Evolutionary conservation across 345 rosid species (phyloP).

Genomic region (Lumnitzera littorea): DNA sequence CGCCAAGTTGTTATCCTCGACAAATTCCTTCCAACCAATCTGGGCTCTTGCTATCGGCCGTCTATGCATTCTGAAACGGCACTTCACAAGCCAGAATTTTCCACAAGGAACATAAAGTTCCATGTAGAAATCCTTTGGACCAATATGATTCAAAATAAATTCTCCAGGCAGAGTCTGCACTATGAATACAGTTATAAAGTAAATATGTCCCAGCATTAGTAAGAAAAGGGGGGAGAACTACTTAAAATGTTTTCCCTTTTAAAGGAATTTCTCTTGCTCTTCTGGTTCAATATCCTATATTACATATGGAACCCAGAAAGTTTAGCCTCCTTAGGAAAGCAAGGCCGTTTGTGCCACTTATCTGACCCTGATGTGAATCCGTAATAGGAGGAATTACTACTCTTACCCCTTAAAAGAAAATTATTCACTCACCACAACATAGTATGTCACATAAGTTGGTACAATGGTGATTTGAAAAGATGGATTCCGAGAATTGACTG

Average conservation of each 20-base stretch:
- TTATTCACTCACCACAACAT: neutral
- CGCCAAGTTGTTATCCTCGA: slow-evolving; percentile 5
- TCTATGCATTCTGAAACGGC: neutral
- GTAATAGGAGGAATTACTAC: too few relatives aligned
- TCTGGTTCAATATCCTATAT: too few relatives aligned
- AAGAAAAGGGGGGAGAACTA: too few relatives aligned
- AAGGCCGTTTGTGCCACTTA: too few relatives aligned
- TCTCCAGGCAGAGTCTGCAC: slow-evolving; percentile 1
- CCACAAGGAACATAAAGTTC: neutral
- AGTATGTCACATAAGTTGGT: neutral
- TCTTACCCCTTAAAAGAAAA: too few relatives aligned
- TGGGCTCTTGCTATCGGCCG: neutral
- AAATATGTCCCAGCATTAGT: too few relatives aligned
- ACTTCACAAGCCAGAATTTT: slow-evolving; percentile 2
- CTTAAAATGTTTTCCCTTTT: neutral
- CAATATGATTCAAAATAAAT: slow-evolving; percentile 1
- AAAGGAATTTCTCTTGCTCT: too few relatives aligned
- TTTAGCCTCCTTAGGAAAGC: neutral
- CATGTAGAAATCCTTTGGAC: neutral
- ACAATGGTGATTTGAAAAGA: neutral
- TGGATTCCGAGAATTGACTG: neutral
- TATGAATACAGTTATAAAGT: too few relatives aligned
- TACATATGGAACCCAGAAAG: neutral
- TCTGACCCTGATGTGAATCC: too few relatives aligned
- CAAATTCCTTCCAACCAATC: slow-evolving; percentile 19